These are phyloP conservation scores for Boletus sp. DNA, from an alignment of 1,284 basidiomycete species.

Conservation along the genomic window DNA sequence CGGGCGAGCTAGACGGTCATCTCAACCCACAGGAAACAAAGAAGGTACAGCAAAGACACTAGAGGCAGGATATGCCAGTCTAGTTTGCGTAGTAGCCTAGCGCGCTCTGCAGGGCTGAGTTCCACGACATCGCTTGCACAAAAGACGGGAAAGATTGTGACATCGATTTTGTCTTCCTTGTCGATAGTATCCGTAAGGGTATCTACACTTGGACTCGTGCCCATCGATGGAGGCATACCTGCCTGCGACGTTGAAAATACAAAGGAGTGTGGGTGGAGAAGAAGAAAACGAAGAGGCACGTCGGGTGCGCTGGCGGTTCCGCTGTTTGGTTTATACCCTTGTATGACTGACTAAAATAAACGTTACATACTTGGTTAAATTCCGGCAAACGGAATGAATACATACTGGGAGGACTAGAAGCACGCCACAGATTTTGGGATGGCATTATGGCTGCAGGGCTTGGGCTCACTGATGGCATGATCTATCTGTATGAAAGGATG, in stretches of 20 bases:
- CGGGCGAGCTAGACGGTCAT: background rate
- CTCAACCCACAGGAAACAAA: conserved; percentile 44
- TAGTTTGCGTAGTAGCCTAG: conserved; percentile 44
- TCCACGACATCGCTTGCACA: conserved; percentile 16
- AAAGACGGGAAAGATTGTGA: conserved; percentile 23
- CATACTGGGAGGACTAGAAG: background rate
- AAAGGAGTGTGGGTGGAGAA: conserved; percentile 5
- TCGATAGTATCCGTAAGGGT: conserved; percentile 1
- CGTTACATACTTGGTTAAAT: background rate
- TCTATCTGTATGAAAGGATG: background rate
- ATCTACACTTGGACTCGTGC: conserved; percentile 13
- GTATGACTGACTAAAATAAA: background rate
- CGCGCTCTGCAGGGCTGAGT: conserved; percentile 30
- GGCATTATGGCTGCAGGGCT: too few species aligned
- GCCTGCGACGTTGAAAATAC: background rate
- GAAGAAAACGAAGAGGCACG: background rate
- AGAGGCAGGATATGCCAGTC: conserved; percentile 49
- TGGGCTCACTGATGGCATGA: background rate
- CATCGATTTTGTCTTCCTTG: conserved; percentile 13
- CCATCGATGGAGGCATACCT: conserved; percentile 13
- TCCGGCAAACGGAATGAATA: background rate
- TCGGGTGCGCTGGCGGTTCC: background rate
- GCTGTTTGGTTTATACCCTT: conserved; percentile 1
- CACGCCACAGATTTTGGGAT: background rate
- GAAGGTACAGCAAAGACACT: conserved; percentile 56